Percentiles rank a stretch among this genome's conserved stretches.
Conservation (phyloP, 1,284 basidiomycete genomes). For the Fomitopsis betulina region DNA sequence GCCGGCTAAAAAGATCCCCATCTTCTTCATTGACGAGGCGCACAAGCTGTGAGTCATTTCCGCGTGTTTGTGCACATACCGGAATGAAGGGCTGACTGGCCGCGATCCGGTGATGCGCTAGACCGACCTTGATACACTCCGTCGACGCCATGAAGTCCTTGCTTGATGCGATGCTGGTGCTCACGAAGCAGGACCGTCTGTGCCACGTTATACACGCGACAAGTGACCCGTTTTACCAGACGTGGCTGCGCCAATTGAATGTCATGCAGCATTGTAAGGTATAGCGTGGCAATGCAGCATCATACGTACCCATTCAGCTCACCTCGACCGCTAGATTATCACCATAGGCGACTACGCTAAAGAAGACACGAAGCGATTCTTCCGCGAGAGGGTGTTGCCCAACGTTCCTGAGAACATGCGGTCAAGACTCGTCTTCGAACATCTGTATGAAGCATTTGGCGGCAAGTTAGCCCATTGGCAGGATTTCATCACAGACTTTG, state of each 20-base stretch:
- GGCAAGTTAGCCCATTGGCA: constrained; percentile 79
- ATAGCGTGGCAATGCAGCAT: constrained; percentile 2
- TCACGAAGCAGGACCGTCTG: constrained; percentile 80
- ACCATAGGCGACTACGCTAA: constrained; percentile 77
- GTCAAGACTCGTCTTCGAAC: constrained; percentile 58
- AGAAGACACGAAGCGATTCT: constrained; percentile 61
- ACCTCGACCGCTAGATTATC: constrained; percentile 45
- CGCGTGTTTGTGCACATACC: not conserved
- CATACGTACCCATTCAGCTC: not conserved
- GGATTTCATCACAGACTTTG: constrained; percentile 71
- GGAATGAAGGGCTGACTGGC: not conserved
- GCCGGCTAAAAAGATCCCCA: constrained; percentile 65
- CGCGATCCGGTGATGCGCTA: constrained; percentile 20
- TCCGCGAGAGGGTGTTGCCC: constrained; percentile 56
- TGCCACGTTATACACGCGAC: constrained; percentile 83
- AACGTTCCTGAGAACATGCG: constrained; percentile 56
- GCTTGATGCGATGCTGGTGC: constrained; percentile 77
- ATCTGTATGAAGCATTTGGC: constrained; percentile 72
- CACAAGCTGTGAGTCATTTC: constrained; percentile 60
- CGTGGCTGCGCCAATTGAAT: constrained; percentile 72
- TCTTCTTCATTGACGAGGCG: constrained; percentile 80
- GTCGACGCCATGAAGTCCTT: constrained; percentile 77
- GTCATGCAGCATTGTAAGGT: constrained; percentile 80
- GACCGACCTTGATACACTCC: constrained; percentile 69
- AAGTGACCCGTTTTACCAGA: constrained; percentile 80